phyloP scores from a whole-genome alignment of 306 rosid species.

The Vachellia pachyceras region DNA sequence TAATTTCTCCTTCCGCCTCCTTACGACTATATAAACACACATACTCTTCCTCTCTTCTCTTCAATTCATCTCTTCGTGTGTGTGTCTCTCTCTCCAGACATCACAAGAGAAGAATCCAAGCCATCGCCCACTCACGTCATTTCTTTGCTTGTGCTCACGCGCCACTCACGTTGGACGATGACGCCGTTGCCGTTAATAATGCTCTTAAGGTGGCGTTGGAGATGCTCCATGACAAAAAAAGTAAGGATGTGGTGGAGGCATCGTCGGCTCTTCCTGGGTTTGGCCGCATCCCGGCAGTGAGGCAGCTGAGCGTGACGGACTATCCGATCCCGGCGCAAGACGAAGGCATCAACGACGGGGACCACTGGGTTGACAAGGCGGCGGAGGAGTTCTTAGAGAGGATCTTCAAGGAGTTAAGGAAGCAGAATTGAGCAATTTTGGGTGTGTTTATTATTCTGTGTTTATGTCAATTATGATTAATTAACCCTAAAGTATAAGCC shows the following conservation, averaged over 20 bases:
- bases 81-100: neutral
- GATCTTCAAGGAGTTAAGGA: slow-evolving; percentile 66
- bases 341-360: slow-evolving; percentile 38
- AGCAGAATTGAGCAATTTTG: slow-evolving; percentile 39
- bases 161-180: slow-evolving; percentile 60
- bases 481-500: neutral
- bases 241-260: slow-evolving; percentile 27
- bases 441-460: too few species aligned
- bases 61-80: too few species aligned
- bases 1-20: too few species aligned
- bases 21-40: neutral
- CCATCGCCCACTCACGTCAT: too few species aligned
- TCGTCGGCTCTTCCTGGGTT: slow-evolving; percentile 60
- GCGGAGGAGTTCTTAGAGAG: slow-evolving; percentile 82
- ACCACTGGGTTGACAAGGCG: slow-evolving; percentile 66
- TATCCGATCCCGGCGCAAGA: slow-evolving; percentile 76
- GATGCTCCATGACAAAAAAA: slow-evolving; percentile 44
- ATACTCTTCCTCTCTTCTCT: slow-evolving; percentile 6
- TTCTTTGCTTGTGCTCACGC: slow-evolving; percentile 63
- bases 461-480: neutral
- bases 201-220: slow-evolving; percentile 58
- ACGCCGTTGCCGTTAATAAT: slow-evolving; percentile 35
- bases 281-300: slow-evolving; percentile 61
- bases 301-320: slow-evolving; percentile 85
- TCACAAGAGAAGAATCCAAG: neutral